Evolutionary conservation across 2,329 filamentous ascomycete genomes (phyloP).

Genomic region (Verticillium zaregamsianum): DNA sequence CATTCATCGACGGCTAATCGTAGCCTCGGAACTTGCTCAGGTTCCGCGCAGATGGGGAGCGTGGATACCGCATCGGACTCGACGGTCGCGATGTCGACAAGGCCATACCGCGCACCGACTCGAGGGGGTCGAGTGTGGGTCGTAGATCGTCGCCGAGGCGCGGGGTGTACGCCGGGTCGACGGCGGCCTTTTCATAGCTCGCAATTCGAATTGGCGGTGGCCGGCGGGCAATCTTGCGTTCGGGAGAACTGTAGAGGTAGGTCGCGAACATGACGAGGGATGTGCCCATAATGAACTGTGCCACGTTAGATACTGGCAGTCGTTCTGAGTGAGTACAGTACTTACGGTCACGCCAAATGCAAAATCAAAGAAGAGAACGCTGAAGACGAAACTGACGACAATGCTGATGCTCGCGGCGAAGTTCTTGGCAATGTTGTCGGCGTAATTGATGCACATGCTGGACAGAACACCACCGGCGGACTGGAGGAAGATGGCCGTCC

Average conservation of each 20-base stretch:
- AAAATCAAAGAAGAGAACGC: slow-evolving; percentile 82
- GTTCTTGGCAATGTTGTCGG: slow-evolving; percentile 89
- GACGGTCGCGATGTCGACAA: slow-evolving; percentile 42
- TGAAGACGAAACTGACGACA: slow-evolving; percentile 79
- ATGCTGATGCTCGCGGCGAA: slow-evolving; percentile 93
- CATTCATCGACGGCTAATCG: background rate
- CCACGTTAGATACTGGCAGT: slow-evolving; percentile 11
- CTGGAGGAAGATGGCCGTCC: slow-evolving; percentile 79
- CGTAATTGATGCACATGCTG: slow-evolving; percentile 72
- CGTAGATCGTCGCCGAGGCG: slow-evolving; percentile 25
- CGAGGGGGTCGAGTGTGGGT: slow-evolving; percentile 35
- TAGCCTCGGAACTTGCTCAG: background rate
- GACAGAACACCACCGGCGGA: slow-evolving; percentile 77
- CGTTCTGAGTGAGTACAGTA: slow-evolving; percentile 13
- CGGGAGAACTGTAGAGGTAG: slow-evolving; percentile 74
- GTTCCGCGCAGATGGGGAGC: background rate
- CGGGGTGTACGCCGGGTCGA: slow-evolving; percentile 43
- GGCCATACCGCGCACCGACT: slow-evolving; percentile 30
- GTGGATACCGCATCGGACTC: slow-evolving; percentile 34
- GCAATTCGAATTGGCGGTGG: slow-evolving; percentile 66
- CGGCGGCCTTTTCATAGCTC: slow-evolving; percentile 70
- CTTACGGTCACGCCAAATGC: slow-evolving; percentile 68
- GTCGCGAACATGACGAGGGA: slow-evolving; percentile 74
- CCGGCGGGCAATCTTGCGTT: slow-evolving; percentile 46
- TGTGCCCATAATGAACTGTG: slow-evolving; percentile 78